Evolutionary conservation across 805 yeast genomes (phyloP), one percentile per base, ranked within the genome.

Genomic region (Osmozyma mogii): DNA sequence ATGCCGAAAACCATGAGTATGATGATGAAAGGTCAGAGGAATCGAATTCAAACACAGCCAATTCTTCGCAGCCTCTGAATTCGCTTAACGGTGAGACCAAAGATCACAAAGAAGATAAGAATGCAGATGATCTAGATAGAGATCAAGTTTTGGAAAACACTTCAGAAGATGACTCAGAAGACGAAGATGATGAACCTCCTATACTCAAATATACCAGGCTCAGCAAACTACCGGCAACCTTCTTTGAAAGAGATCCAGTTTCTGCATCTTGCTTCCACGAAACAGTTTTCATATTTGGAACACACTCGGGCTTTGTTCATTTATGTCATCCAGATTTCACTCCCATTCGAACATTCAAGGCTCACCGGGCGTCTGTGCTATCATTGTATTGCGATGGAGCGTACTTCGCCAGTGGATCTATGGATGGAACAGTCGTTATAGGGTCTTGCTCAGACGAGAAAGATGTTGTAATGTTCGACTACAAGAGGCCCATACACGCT

Each of bases 351-450:
- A 78, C 95, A 0, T 69, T 84, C 36, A 73, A 84, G 42, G 87
- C 89, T 1, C 95, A 94, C 46, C 66, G 84, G 27, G 87, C 96
- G 0, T 84, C 96, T 0, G 72, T 92, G 2, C 56, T 88, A 24
- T 72, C 84, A 0, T 65, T 85, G 0, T 72, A 77, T 31, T 67
- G 81, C 2, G 94, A 84, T 46, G 92, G 94, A 0, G 55, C 55
- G 6, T 75, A 68, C 45, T 74, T 92, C 36, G 94, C 92, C 0
- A 78, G 94, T 0, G 95, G 88, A 0, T 85, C 96, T 0, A 78
- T 89, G 62, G 98, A 92, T 50, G 98, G 98, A 0, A 82, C 95
- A 0, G 81, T 89, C 0, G 85, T 85, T 2, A 71, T 85, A 4
- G 92, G 95, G 0, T 71, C 87, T 2, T 58, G 84, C 1, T 35